A percentile compares a stretch with the other conserved stretches of the same genome.
Conservation (phyloP, 2,329 filamentous ascomycete genomes). For the Thermothelomyces thermophilus region DNA sequence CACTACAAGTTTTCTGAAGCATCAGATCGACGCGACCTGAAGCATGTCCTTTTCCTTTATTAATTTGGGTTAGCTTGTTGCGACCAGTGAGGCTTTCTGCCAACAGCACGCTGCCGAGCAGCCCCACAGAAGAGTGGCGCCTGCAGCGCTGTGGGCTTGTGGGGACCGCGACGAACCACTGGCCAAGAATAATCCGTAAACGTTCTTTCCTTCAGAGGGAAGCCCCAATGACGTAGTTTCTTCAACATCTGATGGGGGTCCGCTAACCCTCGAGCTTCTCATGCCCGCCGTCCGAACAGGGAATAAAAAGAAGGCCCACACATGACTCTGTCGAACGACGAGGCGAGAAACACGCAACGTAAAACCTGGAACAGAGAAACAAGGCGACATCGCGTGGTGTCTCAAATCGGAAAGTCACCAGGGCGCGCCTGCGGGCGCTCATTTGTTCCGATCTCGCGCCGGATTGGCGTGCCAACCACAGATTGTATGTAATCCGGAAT, state of each 20-base stretch:
- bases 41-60: conserved; percentile 8
- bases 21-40: conserved; percentile 9
- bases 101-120: not conserved
- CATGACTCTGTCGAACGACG: not conserved
- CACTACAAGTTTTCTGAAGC: no score
- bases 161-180: not conserved
- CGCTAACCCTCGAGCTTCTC: no score
- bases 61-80: conserved; percentile 3
- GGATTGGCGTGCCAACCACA: not conserved
- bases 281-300: no score
- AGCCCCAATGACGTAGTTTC: conserved; percentile 9
- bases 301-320: no score
- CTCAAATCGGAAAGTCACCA: not conserved
- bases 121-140: conserved; percentile 6
- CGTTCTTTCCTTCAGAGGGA: not conserved
- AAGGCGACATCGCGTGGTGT: not conserved
- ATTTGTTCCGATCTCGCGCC: not conserved
- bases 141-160: not conserved
- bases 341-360: not conserved
- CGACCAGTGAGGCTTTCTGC: conserved; percentile 1
- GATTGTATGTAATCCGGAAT: no score
- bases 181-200: no score
- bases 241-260: not conserved
- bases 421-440: not conserved
- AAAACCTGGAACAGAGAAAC: not conserved